phyloP scores from a whole-genome alignment of 192 early-diverging fungal genomes.

The Lobosporangium transversale region DNA sequence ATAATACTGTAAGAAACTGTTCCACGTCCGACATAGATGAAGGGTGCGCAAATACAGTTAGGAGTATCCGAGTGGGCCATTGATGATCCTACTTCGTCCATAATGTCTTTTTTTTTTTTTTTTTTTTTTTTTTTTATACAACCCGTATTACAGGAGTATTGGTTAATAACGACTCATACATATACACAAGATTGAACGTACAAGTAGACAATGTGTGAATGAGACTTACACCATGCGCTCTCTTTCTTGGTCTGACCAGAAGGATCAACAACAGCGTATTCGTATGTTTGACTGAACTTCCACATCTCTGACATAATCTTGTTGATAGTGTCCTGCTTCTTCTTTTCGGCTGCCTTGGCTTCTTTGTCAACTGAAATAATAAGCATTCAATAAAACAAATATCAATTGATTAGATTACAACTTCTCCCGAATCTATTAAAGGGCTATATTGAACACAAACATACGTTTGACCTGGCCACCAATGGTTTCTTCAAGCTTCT shows the following conservation, averaged over 20 bases:
- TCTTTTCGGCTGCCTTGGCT: slow-evolving; percentile 44
- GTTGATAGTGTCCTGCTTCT: slow-evolving; percentile 39
- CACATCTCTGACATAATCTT: slow-evolving; percentile 56
- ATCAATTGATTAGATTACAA: no score
- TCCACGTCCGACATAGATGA: slow-evolving; percentile 65
- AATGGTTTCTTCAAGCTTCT: slow-evolving; percentile 53
- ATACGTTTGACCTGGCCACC: slow-evolving; percentile 56
- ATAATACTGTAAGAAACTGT: slow-evolving; percentile 71
- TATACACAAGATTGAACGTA: no score
- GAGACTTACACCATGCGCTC: slow-evolving; percentile 61
- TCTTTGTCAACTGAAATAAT: slow-evolving; percentile 34
- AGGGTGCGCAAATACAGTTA: slow-evolving; percentile 69
- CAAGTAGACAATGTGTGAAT: not conserved
- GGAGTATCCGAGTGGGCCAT: slow-evolving; percentile 68
- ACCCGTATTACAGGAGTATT: no score
- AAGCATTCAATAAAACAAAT: not conserved
- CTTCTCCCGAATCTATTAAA: no score
- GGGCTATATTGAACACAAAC: not conserved
- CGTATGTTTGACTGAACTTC: slow-evolving; percentile 63
- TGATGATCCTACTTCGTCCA: slow-evolving; percentile 74
- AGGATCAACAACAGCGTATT: slow-evolving; percentile 58
- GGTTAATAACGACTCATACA: no score
- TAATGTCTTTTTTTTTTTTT: slow-evolving; percentile 45
- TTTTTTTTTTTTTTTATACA: no score
- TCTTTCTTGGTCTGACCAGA: slow-evolving; percentile 58